Evolutionary conservation across 2,329 filamentous ascomycete species (phyloP), one percentile per base, ranked within the genome.

Genomic region (Penicillium sclerotigenum): DNA sequence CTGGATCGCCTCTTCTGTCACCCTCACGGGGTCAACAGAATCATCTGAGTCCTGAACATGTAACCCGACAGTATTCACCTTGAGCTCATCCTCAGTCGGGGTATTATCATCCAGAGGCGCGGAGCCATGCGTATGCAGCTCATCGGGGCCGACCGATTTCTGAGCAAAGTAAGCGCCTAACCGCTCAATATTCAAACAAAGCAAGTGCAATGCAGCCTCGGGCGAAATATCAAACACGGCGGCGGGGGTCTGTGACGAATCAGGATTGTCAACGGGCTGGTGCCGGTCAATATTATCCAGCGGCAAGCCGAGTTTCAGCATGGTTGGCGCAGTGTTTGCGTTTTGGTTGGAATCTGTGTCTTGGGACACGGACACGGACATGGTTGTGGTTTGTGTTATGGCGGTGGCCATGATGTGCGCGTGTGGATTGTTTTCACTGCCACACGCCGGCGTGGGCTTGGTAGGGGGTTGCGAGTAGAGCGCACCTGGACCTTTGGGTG

Each of bases 1-100:
- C 71, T 97, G 92, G 33, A 90, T 76, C 58, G 87, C 85, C 54
- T 91, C 79, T 22, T 88, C 87, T 65, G 91, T 86, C 29, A 85
- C 86, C 70, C 90, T 84, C 11, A 9, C 31, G 4, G 52, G 38
- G 43, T 84, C 83, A n/a, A 86, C 73, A 33, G 79, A 70, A 36
- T 79, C 73, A 33, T 76, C 67, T 10, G 67, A 20, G 24, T 60
- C 51, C 65, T 62, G 73, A 70, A 61, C 74, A 67, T 62, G 75
- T 69, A 65, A 64, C 62, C 65, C 71, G 63, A 59, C 72, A 61
- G 59, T 68, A 64, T 58, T 60, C 57, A 55, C 41, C 4, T 62
- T 53, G 47, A 60, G 58, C 5, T 56, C 59, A 14, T 68, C 65
- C 48, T 67, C 61, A 40, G 59, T 54, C 55, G 64, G 61, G 5